These are phyloP conservation scores for Azolla pinnata DNA, from an alignment of 75 land plant species.

Conservation along the genomic window DNA sequence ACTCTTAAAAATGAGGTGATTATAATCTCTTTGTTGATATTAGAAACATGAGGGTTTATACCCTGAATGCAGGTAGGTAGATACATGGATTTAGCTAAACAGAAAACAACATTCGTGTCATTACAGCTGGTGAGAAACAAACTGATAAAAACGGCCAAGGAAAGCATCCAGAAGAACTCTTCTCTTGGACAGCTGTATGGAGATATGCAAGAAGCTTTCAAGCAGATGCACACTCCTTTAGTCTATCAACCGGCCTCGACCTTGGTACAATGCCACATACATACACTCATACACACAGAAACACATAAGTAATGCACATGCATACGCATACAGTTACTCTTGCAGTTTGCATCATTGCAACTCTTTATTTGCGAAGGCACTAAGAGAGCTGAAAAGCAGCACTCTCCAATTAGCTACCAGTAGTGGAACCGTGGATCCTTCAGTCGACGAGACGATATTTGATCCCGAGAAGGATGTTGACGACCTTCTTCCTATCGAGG, in stretches of 20 bases:
- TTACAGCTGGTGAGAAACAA: slow-evolving; percentile 63
- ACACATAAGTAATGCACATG: too few species aligned
- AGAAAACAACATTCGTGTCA: too few species aligned
- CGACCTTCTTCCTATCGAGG: slow-evolving; percentile 24
- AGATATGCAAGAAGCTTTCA: slow-evolving; percentile 74
- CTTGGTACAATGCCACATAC: slow-evolving; percentile 16
- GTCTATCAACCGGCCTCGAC: slow-evolving; percentile 39
- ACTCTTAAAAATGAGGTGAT: slow-evolving; percentile 55
- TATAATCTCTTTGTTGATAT: too few species aligned
- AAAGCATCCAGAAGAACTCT: slow-evolving; percentile 46
- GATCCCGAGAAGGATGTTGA: slow-evolving; percentile 28
- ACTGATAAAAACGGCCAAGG: slow-evolving; percentile 48
- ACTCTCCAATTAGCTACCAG: slow-evolving; percentile 46
- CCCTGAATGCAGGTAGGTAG: not conserved
- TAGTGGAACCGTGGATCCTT: slow-evolving; percentile 42
- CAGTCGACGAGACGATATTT: slow-evolving; percentile 45
- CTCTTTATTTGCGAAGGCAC: slow-evolving; percentile 43
- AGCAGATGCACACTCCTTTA: slow-evolving; percentile 76
- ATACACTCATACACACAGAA: not conserved
- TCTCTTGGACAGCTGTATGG: slow-evolving; percentile 62
- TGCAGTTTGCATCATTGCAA: too few species aligned
- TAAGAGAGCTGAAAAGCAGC: slow-evolving; percentile 51
- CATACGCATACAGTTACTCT: too few species aligned
- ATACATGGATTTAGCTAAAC: too few species aligned
- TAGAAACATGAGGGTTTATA: too few species aligned